Conservation (phyloP, 2,329 filamentous ascomycete genomes). For the Aureobasidium subglaciale region DNA sequence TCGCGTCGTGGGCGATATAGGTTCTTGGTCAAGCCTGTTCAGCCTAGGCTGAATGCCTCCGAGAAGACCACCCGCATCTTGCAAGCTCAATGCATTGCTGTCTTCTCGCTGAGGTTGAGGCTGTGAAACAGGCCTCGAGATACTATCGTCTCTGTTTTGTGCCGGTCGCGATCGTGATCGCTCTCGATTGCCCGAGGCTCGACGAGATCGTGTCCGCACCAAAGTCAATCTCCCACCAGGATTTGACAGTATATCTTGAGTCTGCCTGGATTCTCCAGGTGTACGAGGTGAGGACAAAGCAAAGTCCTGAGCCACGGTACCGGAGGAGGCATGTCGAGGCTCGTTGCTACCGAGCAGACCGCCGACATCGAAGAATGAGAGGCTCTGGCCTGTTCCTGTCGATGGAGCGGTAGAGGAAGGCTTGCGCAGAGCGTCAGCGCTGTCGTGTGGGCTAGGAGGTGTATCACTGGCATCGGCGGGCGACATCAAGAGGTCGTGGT, state of each 20-base stretch:
- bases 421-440: constrained; percentile 12
- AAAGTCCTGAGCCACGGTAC: constrained; percentile 36
- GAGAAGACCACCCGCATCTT: neutral
- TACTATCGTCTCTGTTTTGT: neutral
- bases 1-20: neutral
- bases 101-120: neutral
- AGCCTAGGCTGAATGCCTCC: neutral
- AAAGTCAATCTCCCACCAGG: neutral
- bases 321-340: constrained; percentile 45
- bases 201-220: neutral
- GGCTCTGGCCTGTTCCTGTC: constrained; percentile 19
- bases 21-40: neutral
- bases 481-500: neutral
- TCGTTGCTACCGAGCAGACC: constrained; percentile 61
- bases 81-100: neutral
- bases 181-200: neutral
- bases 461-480: neutral
- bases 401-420: constrained; percentile 16
- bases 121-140: neutral
- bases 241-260: constrained; percentile 16
- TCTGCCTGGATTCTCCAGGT: constrained; percentile 1
- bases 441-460: constrained; percentile 13
- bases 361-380: constrained; percentile 77
- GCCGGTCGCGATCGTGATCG: neutral
- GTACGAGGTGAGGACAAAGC: constrained; percentile 19